Conservation (phyloP, 352 stramenopile genomes). For the Phytophthora kernoviae region DNA sequence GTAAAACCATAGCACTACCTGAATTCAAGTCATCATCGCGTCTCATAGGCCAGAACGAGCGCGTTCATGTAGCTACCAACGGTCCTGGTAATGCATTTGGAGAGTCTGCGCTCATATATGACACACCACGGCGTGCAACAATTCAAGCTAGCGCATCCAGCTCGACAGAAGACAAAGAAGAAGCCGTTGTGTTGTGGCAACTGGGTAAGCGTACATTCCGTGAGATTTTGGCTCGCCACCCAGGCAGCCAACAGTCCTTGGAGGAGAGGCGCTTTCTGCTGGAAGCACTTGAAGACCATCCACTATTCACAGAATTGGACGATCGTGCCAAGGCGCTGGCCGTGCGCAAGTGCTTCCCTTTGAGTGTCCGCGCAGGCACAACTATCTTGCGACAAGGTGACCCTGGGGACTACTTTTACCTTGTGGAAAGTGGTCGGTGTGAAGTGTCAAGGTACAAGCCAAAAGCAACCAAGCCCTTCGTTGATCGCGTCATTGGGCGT, state of each 20-base stretch:
- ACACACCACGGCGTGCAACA: constrained; percentile 80
- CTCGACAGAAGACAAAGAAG: constrained; percentile 12
- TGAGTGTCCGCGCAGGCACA: constrained; percentile 61
- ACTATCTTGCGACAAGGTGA: constrained; percentile 81
- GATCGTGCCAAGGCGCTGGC: constrained; percentile 77
- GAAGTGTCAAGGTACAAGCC: constrained; percentile 78
- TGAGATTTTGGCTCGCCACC: constrained; percentile 59
- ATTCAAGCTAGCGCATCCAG: constrained; percentile 37
- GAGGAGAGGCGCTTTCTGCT: constrained; percentile 81
- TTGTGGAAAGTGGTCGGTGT: constrained; percentile 79
- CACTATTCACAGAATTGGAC: constrained; percentile 76
- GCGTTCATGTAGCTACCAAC: constrained; percentile 82
- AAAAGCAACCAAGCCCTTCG: constrained; percentile 46
- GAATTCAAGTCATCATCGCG: constrained; percentile 73
- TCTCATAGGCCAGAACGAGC: constrained; percentile 63
- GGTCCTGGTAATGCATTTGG: constrained; percentile 79
- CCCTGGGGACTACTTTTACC: constrained; percentile 87
- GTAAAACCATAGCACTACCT: constrained; percentile 70
- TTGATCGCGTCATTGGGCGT: constrained; percentile 74
- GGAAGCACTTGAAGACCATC: constrained; percentile 67
- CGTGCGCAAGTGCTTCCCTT: constrained; percentile 84
- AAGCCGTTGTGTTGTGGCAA: constrained; percentile 70
- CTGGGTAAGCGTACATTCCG: constrained; percentile 75
- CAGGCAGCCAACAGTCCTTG: constrained; percentile 77
- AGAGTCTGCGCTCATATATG: constrained; percentile 86